These are phyloP conservation scores for Fusarium anthophilum DNA, from an alignment of 2,329 filamentous ascomycete genomes.

Conservation along the genomic window DNA sequence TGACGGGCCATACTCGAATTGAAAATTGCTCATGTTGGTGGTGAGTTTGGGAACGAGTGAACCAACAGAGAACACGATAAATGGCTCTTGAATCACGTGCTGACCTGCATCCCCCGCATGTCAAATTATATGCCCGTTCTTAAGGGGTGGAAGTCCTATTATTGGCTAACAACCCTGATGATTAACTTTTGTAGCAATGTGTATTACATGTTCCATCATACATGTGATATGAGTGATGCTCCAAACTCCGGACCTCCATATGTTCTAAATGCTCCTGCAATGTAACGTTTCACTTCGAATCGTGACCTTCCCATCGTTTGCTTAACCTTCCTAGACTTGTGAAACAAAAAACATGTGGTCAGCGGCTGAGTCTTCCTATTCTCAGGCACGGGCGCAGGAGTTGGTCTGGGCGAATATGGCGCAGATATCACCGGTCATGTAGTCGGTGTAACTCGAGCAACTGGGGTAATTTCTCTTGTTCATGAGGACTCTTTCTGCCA, in stretches of 20 bases:
- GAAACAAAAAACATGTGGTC: neutral
- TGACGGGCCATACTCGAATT: no score
- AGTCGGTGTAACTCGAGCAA: no score
- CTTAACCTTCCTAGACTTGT: accelerated
- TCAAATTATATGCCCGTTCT: no score
- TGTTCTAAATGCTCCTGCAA: neutral
- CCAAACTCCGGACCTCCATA: accelerated
- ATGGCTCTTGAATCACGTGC: no score
- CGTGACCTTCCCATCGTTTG: neutral
- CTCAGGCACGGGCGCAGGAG: accelerated
- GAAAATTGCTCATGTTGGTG: no score
- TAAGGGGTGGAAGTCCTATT: no score
- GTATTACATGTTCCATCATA: neutral
- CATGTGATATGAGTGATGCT: neutral
- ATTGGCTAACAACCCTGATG: no score
- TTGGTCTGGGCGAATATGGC: neutral
- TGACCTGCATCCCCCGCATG: no score
- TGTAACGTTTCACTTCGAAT: no score
- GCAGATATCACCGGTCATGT: no score
- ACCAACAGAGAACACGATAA: no score
- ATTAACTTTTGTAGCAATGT: neutral
- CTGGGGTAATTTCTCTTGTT: neutral
- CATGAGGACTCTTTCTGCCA: accelerated
- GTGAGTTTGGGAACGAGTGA: no score
- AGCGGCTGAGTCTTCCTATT: neutral